These are phyloP conservation scores for Coprinopsis strossmayeri DNA, from an alignment of 768 basidiomycete genomes.

Conservation along the genomic window DNA sequence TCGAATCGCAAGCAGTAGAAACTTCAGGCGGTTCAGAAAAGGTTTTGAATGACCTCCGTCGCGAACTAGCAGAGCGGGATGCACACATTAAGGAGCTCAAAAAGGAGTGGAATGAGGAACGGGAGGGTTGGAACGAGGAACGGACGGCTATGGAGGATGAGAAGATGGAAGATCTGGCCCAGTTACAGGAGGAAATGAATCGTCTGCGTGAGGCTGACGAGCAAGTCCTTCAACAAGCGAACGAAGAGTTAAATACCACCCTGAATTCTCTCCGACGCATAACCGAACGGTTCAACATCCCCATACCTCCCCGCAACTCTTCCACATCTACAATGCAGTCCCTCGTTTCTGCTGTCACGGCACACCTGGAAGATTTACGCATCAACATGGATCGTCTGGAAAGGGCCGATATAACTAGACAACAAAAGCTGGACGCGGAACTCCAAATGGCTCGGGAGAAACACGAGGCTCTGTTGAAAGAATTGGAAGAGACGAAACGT, in stretches of 20 bases:
- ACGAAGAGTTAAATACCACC: slow-evolving; percentile 40
- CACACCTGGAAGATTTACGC: slow-evolving; percentile 47
- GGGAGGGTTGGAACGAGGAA: slow-evolving; percentile 44
- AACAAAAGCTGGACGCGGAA: slow-evolving; percentile 27
- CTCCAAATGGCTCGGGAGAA: slow-evolving; percentile 43
- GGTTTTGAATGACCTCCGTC: slow-evolving; percentile 26
- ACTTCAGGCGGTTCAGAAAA: slow-evolving; percentile 35
- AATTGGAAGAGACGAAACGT: slow-evolving; percentile 46
- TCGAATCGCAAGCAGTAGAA: slow-evolving; percentile 25
- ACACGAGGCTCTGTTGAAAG: slow-evolving; percentile 38
- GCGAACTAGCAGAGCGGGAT: slow-evolving; percentile 36
- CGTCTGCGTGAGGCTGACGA: slow-evolving; percentile 35
- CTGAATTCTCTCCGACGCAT: slow-evolving; percentile 1
- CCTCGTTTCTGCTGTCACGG: slow-evolving; percentile 39
- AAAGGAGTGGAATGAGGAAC: slow-evolving; percentile 36
- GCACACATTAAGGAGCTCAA: slow-evolving; percentile 30
- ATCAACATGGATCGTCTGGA: slow-evolving; percentile 35
- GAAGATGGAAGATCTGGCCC: slow-evolving; percentile 36
- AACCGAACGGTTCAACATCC: slow-evolving; percentile 6
- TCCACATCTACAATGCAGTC: slow-evolving; percentile 6
- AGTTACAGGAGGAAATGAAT: slow-evolving; percentile 40
- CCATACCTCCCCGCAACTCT: slow-evolving; percentile 1
- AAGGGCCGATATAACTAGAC: slow-evolving; percentile 13
- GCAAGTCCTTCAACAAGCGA: slow-evolving; percentile 28
- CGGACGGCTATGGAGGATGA: slow-evolving; percentile 42